Percentiles rank a stretch among this genome's conserved stretches.
These are phyloP conservation scores for Trichosporon asahii DNA, from an alignment of 1,284 basidiomycete species.

Conservation along the genomic window DNA sequence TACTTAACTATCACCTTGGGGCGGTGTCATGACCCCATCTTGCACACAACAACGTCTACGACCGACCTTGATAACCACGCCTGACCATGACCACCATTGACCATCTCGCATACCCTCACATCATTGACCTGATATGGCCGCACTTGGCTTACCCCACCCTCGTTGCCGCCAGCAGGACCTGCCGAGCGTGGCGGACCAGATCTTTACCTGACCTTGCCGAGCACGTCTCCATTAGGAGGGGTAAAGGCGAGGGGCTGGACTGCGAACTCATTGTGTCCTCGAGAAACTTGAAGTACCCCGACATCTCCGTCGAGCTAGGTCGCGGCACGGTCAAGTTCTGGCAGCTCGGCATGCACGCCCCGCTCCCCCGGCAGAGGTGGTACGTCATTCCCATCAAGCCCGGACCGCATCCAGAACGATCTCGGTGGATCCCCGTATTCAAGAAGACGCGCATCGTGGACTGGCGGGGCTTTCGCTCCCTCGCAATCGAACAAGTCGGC, in stretches of 20 bases:
- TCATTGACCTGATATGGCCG: background rate
- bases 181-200: background rate
- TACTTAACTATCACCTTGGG: no score
- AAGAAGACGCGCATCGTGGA: background rate
- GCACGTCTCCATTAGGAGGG: background rate
- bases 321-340: constrained; percentile 1
- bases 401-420: background rate
- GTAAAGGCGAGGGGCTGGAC: background rate
- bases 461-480: background rate
- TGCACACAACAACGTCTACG: no score
- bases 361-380: background rate
- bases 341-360: background rate
- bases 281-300: background rate
- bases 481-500: background rate
- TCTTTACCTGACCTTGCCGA: background rate
- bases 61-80: no score
- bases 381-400: background rate
- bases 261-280: background rate
- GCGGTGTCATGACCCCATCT: no score
- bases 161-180: background rate
- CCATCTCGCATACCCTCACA: background rate
- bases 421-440: background rate
- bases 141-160: background rate
- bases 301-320: background rate
- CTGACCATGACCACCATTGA: background rate